Base-by-base conservation (phyloP, 1,284 basidiomycete species). In the Papiliotrema fonsecae region DNA sequence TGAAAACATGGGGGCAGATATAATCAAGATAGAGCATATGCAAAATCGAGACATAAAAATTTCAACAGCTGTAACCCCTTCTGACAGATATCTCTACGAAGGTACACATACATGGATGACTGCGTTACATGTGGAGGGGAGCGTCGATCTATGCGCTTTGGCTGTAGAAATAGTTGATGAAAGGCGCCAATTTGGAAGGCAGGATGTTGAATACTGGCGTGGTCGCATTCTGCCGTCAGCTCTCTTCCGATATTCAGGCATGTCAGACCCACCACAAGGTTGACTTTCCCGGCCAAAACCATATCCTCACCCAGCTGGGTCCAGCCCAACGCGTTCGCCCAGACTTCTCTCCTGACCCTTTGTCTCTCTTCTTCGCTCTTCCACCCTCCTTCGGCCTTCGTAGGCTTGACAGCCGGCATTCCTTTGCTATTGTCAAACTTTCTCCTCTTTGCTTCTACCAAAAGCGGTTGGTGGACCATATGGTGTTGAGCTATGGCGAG, bases 151-250 rank as follows among this genome's bases (percentile, higher is more conserved):
- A 26, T 11, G 24, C 32, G 6, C 25, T 53, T 57, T 90, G 87
- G 4, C 76, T 74, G 69, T 91, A 91, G 66, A 90, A 91, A 71
- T 88, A 78, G 6, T 78, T 75, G 79, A 89, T 82, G 32, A 92
- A 81, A 0, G 73, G 79, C 58, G 86, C 81, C 1, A 83, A 75
- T 60, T 89, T 83, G 0, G 86, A 83, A 6, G 84, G 79, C 0
- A 87, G 85, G 37, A 93, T 70, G 60, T 91, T 90, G 70, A 90
- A 87, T n/a, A 93, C 61, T 0, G 90, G 89, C 58, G 90, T 87
- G 0, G 87, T 89, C 1, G 88, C 87, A 61, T 93, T 94, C 87
- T 90, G 32, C 22, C 9, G 27, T 26, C 48, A 46, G 25, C 31
- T 30, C 38, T 25, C 16, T 47, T 19, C n/a, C 35, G 39, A 42